phyloP scores from a whole-genome alignment of 1,139 yeast genomes.

The Geotrichum armillariae region DNA sequence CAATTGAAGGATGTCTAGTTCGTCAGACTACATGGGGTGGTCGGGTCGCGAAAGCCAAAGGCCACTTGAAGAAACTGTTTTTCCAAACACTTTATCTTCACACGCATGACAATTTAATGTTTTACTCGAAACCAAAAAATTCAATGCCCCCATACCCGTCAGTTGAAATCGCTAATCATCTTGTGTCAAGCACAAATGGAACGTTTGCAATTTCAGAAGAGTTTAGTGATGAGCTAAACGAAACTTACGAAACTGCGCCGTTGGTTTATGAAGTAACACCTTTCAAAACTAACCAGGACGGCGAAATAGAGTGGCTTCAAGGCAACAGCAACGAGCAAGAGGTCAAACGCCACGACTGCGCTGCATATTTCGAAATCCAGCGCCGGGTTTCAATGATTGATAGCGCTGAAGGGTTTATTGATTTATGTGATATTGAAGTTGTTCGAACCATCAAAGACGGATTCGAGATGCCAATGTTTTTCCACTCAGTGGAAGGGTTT shows the following conservation, averaged over 20 bases:
- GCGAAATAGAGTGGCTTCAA: slow-evolving; percentile 63
- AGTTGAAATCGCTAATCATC: not conserved
- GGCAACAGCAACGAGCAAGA: slow-evolving; percentile 39
- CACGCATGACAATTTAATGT: slow-evolving; percentile 60
- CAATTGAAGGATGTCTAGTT: slow-evolving; percentile 75
- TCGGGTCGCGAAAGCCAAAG: slow-evolving; percentile 37
- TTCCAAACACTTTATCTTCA: slow-evolving; percentile 62
- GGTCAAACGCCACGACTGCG: slow-evolving; percentile 52
- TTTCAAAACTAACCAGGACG: slow-evolving; percentile 44
- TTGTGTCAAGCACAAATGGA: not conserved
- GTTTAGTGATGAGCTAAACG: slow-evolving; percentile 29
- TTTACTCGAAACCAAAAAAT: slow-evolving; percentile 54
- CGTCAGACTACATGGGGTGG: slow-evolving; percentile 59
- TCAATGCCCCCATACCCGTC: slow-evolving; percentile 64
- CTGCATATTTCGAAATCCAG: slow-evolving; percentile 62
- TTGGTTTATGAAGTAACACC: slow-evolving; percentile 51
- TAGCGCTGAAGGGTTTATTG: slow-evolving; percentile 62
- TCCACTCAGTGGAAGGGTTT: slow-evolving; percentile 2
- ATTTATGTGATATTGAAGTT: slow-evolving; percentile 51
- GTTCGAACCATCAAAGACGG: slow-evolving; percentile 32
- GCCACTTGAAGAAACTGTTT: slow-evolving; percentile 44
- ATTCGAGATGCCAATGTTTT: slow-evolving; percentile 20
- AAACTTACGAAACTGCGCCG: slow-evolving; percentile 37
- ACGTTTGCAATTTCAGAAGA: slow-evolving; percentile 14
- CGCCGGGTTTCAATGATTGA: slow-evolving; percentile 58